These are phyloP conservation scores for Trametes polyzona DNA, from an alignment of 1,284 basidiomycete species.

Conservation along the genomic window DNA sequence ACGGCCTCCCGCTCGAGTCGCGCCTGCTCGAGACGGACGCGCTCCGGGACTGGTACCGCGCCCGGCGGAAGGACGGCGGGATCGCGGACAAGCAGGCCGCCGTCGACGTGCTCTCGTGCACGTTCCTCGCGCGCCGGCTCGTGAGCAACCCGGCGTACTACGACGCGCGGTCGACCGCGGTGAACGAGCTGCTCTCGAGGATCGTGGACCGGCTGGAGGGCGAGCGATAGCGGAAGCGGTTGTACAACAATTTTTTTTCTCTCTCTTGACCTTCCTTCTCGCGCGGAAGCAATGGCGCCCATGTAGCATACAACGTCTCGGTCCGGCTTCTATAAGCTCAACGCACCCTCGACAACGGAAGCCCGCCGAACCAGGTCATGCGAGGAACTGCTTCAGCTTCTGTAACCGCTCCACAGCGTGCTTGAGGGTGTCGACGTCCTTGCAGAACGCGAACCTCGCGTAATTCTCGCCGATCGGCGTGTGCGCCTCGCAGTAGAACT, in stretches of 20 bases:
- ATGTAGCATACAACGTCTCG: slow-evolving; percentile 9
- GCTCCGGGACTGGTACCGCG: slow-evolving; percentile 57
- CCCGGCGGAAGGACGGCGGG: slow-evolving; percentile 41
- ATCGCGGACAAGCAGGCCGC: slow-evolving; percentile 67
- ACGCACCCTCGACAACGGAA: background rate
- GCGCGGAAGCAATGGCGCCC: background rate
- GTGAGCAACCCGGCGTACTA: slow-evolving; percentile 90
- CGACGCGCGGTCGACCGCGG: slow-evolving; percentile 50
- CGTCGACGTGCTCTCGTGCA: slow-evolving; percentile 81
- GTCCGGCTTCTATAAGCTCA: background rate
- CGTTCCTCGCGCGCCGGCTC: slow-evolving; percentile 77
- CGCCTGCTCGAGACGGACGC: slow-evolving; percentile 59
- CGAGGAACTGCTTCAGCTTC: slow-evolving; percentile 71
- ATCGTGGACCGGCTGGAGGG: slow-evolving; percentile 66
- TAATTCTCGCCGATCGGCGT: slow-evolving; percentile 84
- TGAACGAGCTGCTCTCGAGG: slow-evolving; percentile 65
- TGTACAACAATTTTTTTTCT: slow-evolving; percentile 9
- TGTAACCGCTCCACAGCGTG: slow-evolving; percentile 80
- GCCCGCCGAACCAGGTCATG: slow-evolving; percentile 10
- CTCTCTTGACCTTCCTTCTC: too few relatives aligned
- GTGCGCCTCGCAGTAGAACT: slow-evolving; percentile 93
- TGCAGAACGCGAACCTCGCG: slow-evolving; percentile 92
- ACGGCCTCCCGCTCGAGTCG: slow-evolving; percentile 92
- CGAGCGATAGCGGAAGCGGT: slow-evolving; percentile 1
- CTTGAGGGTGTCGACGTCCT: slow-evolving; percentile 83